A percentile compares a stretch with the other conserved stretches of the same genome.
These are phyloP conservation scores for Fusarium tuaranense DNA, from an alignment of 2,329 filamentous ascomycete genomes.

Conservation along the genomic window DNA sequence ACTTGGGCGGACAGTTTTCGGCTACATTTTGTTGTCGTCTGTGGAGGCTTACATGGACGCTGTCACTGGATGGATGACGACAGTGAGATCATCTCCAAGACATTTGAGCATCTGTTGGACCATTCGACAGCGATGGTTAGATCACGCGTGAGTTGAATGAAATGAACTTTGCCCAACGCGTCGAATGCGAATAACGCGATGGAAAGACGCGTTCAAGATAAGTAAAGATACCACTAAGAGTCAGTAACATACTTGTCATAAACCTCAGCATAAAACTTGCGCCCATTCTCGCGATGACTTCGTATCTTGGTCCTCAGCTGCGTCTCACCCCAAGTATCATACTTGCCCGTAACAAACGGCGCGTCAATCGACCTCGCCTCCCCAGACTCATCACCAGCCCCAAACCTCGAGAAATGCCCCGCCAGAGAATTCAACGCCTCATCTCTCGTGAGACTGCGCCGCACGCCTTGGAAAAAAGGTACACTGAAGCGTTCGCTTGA, in stretches of 20 bases:
- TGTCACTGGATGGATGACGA: not conserved
- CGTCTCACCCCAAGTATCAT: conserved; percentile 67
- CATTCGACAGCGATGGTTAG: not conserved
- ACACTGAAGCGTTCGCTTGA: conserved; percentile 55
- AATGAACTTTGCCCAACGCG: not conserved
- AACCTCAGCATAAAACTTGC: conserved; percentile 59
- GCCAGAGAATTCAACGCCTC: conserved; percentile 55
- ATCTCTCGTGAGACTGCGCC: conserved; percentile 56
- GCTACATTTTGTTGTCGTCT: conserved; percentile 33
- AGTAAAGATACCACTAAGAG: not conserved
- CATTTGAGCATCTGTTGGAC: not conserved
- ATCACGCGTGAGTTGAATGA: not conserved
- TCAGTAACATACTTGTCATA: conserved; percentile 61
- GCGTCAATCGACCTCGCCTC: conserved; percentile 58
- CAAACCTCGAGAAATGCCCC: conserved; percentile 50
- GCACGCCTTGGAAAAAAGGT: conserved; percentile 63
- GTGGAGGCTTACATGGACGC: not conserved
- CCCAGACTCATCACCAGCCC: conserved; percentile 45
- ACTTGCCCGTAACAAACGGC: conserved; percentile 60
- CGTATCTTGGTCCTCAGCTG: conserved; percentile 66
- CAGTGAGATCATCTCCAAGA: not conserved
- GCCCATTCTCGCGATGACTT: conserved; percentile 62
- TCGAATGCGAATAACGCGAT: not conserved
- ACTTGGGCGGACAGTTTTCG: conserved; percentile 42
- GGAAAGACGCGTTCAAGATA: not conserved